Evolutionary conservation across 140 eudicot species (phyloP).

Genomic region (Cichorium intybus): DNA sequence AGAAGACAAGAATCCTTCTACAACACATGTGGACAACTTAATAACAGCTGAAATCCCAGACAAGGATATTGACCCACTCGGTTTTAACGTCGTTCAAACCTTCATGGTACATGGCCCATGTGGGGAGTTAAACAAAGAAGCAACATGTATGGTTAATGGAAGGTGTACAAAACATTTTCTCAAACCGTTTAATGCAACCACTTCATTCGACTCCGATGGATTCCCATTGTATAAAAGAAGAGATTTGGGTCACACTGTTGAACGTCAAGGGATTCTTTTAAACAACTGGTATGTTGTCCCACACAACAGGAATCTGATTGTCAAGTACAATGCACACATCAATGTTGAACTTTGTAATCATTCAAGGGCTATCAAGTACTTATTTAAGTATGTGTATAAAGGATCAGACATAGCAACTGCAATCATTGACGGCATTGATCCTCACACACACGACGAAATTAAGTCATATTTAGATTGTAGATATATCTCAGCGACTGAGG

Average conservation of each 20-base stretch:
- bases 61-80: not conserved
- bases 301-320: not conserved
- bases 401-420: not conserved
- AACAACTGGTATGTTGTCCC: not conserved
- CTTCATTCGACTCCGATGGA: not conserved
- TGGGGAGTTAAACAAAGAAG: not conserved
- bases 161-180: not conserved
- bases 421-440: not conserved
- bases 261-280: not conserved
- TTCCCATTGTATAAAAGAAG: not conserved
- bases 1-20: not conserved
- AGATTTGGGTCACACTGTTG: not conserved
- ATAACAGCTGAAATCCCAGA: not conserved
- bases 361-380: not conserved
- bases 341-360: not conserved
- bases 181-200: not conserved
- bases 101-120: constrained; percentile 2
- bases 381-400: not conserved
- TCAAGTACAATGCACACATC: not conserved
- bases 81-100: not conserved
- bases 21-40: not conserved
- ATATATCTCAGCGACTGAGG: not conserved
- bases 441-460: not conserved
- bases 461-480: not conserved
- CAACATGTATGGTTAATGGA: not conserved